Conservation (phyloP, 1,139 yeast species). For the Suhomyces ambrosiae region DNA sequence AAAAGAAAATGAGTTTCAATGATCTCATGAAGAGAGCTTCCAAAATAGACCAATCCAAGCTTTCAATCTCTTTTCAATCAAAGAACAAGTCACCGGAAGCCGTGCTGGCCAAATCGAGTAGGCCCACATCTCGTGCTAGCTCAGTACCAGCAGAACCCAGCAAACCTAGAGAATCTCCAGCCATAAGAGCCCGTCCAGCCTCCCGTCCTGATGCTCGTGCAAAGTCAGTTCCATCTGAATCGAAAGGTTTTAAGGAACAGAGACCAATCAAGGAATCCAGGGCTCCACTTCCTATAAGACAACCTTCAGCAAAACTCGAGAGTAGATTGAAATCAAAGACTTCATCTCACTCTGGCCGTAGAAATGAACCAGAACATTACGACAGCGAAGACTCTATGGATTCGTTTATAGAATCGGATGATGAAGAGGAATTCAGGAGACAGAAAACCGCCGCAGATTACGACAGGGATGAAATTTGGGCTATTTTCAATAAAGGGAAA, state of each 20-base stretch:
- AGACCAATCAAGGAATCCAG: conserved; percentile 4
- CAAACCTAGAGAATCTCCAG: conserved; percentile 1
- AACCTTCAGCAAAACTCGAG: conserved; percentile 29
- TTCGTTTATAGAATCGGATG: conserved; percentile 60
- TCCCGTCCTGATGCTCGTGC: not conserved
- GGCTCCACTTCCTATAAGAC: conserved; percentile 31
- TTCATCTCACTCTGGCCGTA: not conserved
- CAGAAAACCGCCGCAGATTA: conserved; percentile 44
- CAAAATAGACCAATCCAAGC: conserved; percentile 47
- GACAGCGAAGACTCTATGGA: conserved; percentile 43
- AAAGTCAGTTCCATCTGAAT: not conserved
- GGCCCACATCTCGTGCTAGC: conserved; percentile 6
- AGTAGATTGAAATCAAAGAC: conserved; percentile 27
- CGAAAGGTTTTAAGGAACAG: conserved; percentile 1
- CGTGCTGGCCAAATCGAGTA: conserved; percentile 14
- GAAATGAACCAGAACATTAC: conserved; percentile 6
- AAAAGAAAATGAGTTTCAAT: conserved; percentile 59
- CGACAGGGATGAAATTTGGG: conserved; percentile 88
- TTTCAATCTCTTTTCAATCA: conserved; percentile 38
- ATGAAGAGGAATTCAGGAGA: conserved; percentile 40
- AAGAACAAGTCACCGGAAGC: conserved; percentile 37
- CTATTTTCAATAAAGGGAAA: conserved; percentile 71
- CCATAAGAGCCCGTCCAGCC: not conserved
- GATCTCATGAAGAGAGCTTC: conserved; percentile 75
- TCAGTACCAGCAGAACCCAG: conserved; percentile 9